These are phyloP conservation scores for Helicocarpus griseus DNA, from an alignment of 2,329 filamentous ascomycete genomes.

Conservation along the genomic window DNA sequence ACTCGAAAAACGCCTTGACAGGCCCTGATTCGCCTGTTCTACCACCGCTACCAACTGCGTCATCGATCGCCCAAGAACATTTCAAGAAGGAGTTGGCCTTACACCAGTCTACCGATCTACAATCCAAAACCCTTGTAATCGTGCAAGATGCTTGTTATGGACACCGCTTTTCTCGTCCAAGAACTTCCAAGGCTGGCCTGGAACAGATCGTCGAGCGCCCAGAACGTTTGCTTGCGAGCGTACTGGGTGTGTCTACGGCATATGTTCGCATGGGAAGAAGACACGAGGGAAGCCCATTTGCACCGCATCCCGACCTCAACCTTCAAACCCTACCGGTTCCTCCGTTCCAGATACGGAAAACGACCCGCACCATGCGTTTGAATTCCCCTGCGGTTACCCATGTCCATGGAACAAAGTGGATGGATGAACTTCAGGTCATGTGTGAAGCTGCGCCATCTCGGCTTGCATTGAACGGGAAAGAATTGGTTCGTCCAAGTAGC, in stretches of 20 bases:
- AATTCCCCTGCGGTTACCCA: slow-evolving; percentile 71
- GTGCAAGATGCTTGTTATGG: slow-evolving; percentile 93
- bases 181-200: slow-evolving; percentile 61
- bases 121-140: slow-evolving; percentile 63
- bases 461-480: slow-evolving; percentile 66
- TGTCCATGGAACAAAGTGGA: slow-evolving; percentile 86
- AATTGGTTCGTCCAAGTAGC: slow-evolving; percentile 55
- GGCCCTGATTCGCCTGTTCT: slow-evolving; percentile 14
- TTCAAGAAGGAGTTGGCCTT: slow-evolving; percentile 60
- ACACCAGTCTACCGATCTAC: slow-evolving; percentile 41
- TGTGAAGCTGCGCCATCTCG: slow-evolving; percentile 71
- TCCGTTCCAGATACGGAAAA: slow-evolving; percentile 80
- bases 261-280: slow-evolving; percentile 84
- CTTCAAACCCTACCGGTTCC: slow-evolving; percentile 47
- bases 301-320: slow-evolving; percentile 55
- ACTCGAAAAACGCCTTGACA: slow-evolving; percentile 17
- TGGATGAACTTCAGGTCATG: slow-evolving; percentile 80
- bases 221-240: slow-evolving; percentile 75
- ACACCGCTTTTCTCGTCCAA: slow-evolving; percentile 78
- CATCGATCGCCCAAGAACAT: slow-evolving; percentile 54
- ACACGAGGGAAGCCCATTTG: slow-evolving; percentile 59
- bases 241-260: slow-evolving; percentile 72
- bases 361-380: slow-evolving; percentile 60
- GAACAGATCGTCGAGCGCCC: slow-evolving; percentile 85
- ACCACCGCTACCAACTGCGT: slow-evolving; percentile 34